phyloP scores from a whole-genome alignment of 2,329 filamentous ascomycete species.

The Aspergillus sp. region DNA sequence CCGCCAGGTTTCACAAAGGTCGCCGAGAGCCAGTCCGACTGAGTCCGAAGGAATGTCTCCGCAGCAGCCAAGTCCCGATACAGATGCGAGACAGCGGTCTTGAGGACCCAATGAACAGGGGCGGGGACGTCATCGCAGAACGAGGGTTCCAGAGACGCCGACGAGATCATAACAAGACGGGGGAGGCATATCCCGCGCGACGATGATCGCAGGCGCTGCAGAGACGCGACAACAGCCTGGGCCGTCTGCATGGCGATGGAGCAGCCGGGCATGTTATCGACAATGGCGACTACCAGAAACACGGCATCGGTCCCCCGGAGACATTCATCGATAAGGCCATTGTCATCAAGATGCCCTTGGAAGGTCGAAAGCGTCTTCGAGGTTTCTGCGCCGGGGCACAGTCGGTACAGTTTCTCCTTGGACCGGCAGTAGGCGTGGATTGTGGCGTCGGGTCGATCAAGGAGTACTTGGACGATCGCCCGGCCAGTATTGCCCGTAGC shows the following conservation, averaged over 20 bases:
- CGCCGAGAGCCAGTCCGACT: conserved; percentile 21
- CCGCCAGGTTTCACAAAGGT: conserved; percentile 27
- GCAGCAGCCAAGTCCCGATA: conserved; percentile 19
- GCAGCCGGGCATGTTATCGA: conserved; percentile 4
- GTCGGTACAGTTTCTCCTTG: not conserved
- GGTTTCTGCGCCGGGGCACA: not conserved
- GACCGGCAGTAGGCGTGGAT: conserved; percentile 1
- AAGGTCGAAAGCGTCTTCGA: not conserved
- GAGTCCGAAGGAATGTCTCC: conserved; percentile 19
- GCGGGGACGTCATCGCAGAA: conserved; percentile 22
- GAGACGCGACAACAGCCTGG: not conserved
- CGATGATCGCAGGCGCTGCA: not conserved
- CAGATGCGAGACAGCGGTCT: conserved; percentile 18
- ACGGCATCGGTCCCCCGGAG: conserved; percentile 3
- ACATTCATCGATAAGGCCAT: not conserved
- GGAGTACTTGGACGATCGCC: conserved; percentile 3
- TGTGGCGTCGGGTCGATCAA: not conserved
- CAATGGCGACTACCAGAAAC: conserved; percentile 2
- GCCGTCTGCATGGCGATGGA: not conserved
- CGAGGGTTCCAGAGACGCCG: not conserved
- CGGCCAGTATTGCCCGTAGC: not conserved
- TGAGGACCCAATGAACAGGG: conserved; percentile 15
- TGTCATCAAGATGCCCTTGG: not conserved
- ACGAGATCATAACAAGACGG: not conserved
- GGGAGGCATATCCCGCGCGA: not conserved